phyloP scores from a whole-genome alignment of 805 yeast genomes.

The Pichia nanzhaoensis region DNA sequence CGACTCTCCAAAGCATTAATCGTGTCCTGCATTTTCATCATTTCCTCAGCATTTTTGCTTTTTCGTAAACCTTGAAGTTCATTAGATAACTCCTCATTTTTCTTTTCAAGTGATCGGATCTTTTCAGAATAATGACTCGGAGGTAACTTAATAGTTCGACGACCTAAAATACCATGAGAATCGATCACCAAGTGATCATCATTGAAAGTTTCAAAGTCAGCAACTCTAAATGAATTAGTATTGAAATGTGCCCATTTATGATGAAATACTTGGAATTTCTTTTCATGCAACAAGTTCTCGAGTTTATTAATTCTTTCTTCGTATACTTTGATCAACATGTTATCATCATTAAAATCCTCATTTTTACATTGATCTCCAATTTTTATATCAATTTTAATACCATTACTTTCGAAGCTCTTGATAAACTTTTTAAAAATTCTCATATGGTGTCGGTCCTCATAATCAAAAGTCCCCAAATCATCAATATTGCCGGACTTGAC shows the following conservation, averaged over 20 bases:
- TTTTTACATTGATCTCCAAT: constrained; percentile 25
- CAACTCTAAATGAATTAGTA: not conserved
- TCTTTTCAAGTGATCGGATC: constrained; percentile 18
- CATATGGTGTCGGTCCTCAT: constrained; percentile 29
- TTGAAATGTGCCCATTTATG: constrained; percentile 28
- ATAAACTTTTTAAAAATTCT: constrained; percentile 38
- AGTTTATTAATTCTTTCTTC: constrained; percentile 67
- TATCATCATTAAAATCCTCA: constrained; percentile 21
- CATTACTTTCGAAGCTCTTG: constrained; percentile 38
- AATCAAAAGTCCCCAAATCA: constrained; percentile 29
- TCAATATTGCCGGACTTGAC: constrained; percentile 20
- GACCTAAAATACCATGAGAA: constrained; percentile 16
- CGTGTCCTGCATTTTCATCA: constrained; percentile 62
- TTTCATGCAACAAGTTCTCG: constrained; percentile 72
- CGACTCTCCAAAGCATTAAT: constrained; percentile 49
- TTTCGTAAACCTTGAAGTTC: constrained; percentile 13
- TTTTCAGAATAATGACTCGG: constrained; percentile 26
- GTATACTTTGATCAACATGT: constrained; percentile 48
- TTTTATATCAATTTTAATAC: constrained; percentile 28
- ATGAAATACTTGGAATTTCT: constrained; percentile 50
- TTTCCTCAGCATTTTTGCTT: constrained; percentile 56
- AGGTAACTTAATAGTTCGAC: constrained; percentile 23
- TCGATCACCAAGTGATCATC: constrained; percentile 10
- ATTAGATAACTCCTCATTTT: constrained; percentile 15
- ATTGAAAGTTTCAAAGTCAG: constrained; percentile 8